Conservation (phyloP, 768 basidiomycete species). For the Ramaria sp. region DNA sequence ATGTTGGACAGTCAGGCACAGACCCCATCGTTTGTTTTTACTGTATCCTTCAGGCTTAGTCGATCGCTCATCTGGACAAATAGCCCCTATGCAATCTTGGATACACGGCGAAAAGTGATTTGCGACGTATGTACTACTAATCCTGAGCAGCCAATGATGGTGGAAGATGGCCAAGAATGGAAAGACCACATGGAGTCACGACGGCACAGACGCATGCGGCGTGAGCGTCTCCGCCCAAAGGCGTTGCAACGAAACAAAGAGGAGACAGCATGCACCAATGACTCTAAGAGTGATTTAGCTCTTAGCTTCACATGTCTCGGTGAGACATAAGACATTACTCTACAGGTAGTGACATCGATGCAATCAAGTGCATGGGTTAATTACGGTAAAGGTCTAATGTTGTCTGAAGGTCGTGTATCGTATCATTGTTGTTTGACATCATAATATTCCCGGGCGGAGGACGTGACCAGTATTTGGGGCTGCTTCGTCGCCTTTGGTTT, state of each 20-base stretch:
- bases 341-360: neutral
- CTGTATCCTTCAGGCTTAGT: neutral
- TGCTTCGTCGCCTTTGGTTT: slow-evolving; percentile 27
- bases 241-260: neutral
- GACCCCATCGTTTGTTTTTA: slow-evolving; percentile 32
- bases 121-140: slow-evolving; percentile 58
- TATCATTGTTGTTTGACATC: neutral
- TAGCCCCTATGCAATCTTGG: slow-evolving; percentile 49
- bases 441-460: slow-evolving; percentile 28
- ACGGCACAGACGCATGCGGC: slow-evolving; percentile 35
- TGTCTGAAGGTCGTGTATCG: neutral
- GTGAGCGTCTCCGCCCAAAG: neutral
- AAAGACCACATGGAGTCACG: slow-evolving; percentile 46
- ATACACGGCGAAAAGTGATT: slow-evolving; percentile 43
- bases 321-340: neutral
- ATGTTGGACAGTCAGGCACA: slow-evolving; percentile 39
- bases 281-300: neutral
- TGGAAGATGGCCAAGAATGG: slow-evolving; percentile 48
- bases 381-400: neutral
- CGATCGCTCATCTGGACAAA: neutral
- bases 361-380: neutral
- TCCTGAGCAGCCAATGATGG: slow-evolving; percentile 45
- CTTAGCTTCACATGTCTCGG: neutral
- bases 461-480: slow-evolving; percentile 13
- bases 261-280: neutral